Evolutionary conservation across 2,329 filamentous ascomycete species (phyloP).

Genomic region (Pseudocercospora ulei): DNA sequence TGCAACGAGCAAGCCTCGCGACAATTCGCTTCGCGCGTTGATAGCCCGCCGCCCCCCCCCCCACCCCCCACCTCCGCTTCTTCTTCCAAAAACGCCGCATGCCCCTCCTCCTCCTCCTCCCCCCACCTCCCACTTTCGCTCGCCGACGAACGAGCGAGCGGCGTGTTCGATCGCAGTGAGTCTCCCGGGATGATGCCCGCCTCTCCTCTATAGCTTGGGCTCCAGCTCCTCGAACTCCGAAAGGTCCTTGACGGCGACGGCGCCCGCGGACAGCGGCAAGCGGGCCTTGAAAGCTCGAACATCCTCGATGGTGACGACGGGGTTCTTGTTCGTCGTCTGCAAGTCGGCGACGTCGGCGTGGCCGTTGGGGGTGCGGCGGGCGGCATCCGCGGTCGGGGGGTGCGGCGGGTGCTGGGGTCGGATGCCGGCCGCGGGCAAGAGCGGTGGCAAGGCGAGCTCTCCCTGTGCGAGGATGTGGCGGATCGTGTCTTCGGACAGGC

Average conservation of each 20-base stretch:
- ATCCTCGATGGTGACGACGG: constrained; percentile 59
- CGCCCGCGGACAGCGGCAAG: constrained; percentile 61
- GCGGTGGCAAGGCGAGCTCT: constrained; percentile 41
- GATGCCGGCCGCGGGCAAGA: constrained; percentile 33
- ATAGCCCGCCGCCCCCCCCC: too few relatives aligned
- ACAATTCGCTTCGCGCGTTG: too few relatives aligned
- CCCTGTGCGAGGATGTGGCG: constrained; percentile 44
- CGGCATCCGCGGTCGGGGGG: constrained; percentile 12
- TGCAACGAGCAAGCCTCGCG: too few relatives aligned
- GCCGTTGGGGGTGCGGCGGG: constrained; percentile 31
- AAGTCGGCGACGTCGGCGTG: constrained; percentile 27
- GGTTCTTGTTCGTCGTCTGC: constrained; percentile 38
- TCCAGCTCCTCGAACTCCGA: constrained; percentile 78
- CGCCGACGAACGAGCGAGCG: too few relatives aligned
- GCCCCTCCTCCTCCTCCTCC: too few relatives aligned
- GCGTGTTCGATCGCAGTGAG: too few relatives aligned
- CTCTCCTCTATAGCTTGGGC: constrained; percentile 55
- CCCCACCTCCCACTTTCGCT: too few relatives aligned
- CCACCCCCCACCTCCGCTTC: too few relatives aligned
- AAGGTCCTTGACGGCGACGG: constrained; percentile 62
- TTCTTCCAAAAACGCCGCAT: too few relatives aligned
- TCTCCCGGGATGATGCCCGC: too few relatives aligned
- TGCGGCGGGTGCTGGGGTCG: constrained; percentile 7
- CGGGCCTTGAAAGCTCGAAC: constrained; percentile 71
- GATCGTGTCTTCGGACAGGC: constrained; percentile 44